phyloP scores from a whole-genome alignment of 495 filamentous ascomycete species.

The Aspergillus affinis region DNA sequence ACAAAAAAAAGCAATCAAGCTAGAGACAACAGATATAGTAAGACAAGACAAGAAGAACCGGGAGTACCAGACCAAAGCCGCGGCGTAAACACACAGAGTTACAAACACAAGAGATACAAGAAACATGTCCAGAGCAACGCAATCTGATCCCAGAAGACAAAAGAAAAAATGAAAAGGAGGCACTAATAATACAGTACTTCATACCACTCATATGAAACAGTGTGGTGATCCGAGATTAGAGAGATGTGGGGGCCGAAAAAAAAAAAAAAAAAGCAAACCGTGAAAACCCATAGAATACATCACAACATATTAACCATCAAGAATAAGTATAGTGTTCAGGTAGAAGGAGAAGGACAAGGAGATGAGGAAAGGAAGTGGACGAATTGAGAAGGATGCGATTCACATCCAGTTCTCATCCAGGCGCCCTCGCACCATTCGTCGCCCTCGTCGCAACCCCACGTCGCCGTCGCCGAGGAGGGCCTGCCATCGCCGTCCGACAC shows the following conservation, averaged over 20 bases:
- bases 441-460: constrained; percentile 45
- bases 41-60: not conserved
- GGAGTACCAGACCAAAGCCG: not conserved
- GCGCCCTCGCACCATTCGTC: constrained; percentile 49
- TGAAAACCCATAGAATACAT: constrained; percentile 16
- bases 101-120: constrained; percentile 16
- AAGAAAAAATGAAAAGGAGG: constrained; percentile 6
- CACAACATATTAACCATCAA: constrained; percentile 8
- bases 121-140: constrained; percentile 1
- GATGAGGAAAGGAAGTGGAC: not conserved
- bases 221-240: not conserved
- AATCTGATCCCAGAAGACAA: constrained; percentile 7
- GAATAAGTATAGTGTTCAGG: constrained; percentile 7
- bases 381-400: constrained; percentile 8
- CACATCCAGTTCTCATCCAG: constrained; percentile 43
- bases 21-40: not conserved
- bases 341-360: constrained; percentile 8
- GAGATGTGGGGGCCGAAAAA: not conserved
- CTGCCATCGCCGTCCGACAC: constrained; percentile 69
- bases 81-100: constrained; percentile 8
- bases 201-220: not conserved
- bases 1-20: not conserved
- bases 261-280: constrained; percentile 13
- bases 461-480: constrained; percentile 62
- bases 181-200: constrained; percentile 13